Base-by-base conservation (phyloP, 345 rosid genomes). In the Erodium maritimum region DNA sequence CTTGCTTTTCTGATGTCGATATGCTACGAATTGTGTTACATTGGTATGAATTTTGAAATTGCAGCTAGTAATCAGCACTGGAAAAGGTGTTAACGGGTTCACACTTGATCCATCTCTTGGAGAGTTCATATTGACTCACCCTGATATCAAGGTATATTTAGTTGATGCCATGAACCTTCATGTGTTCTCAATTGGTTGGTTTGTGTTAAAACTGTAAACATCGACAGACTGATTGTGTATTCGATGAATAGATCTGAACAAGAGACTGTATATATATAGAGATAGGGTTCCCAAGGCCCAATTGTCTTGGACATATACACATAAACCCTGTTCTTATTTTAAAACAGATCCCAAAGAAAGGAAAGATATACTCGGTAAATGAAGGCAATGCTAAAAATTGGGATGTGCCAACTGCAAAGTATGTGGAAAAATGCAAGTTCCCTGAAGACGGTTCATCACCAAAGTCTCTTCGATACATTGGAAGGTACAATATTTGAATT, bases 31-130 rank as follows among this genome's bases (percentile, higher is more conserved):
- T 42, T 42, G 48, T 42, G 48, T 42, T 3, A 7, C 48, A 42
- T 42, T 42, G 8, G 1, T 42, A 42, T 14, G 48, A 42, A 42
- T 42, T 42, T 42, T 10, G 48, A 12, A 42, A 42, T 42, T 68
- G 66, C 88, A 93, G 99, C 78, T 93, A 75, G 99, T 93, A 61
- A 60, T 93, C 60, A 93, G 91, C 82, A 82, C 91, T 46, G 97
- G 99, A 56, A 54, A 46, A 14, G 99, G 99, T 63, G 97, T 90
- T 55, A 76, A 93, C n/a, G 96, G 96, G 2, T 93, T 93, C 76
- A 90, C 99, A 58, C 80, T 93, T 16, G 97, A 93, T 71, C 99
- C 99, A n/a, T 93, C 96, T 66, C 86, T 90, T 54, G 97, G 99
- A 59, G 99, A 93, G 76, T 93, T 93, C 83, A 85, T 93, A 61